Evolutionary conservation across 306 rosid species (phyloP).

Genomic region (Cicer judaicum): DNA sequence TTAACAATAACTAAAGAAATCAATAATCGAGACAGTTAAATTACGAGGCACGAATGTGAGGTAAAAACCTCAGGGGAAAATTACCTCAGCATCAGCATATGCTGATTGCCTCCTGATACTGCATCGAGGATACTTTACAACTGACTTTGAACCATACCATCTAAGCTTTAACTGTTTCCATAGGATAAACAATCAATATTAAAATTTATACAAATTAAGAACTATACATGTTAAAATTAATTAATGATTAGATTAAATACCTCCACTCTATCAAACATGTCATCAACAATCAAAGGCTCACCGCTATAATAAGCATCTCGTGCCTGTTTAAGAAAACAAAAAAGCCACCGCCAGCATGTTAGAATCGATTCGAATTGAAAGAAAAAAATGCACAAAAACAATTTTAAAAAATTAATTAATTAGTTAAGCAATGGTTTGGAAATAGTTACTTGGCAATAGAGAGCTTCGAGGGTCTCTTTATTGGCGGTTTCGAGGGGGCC

Average conservation of each 20-base stretch:
- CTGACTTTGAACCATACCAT: slow-evolving; percentile 87
- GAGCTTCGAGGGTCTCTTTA: slow-evolving; percentile 88
- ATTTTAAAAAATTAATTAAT: too few relatives aligned
- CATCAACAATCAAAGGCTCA: slow-evolving; percentile 86
- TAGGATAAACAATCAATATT: not conserved
- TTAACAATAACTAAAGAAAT: too few relatives aligned
- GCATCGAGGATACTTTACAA: slow-evolving; percentile 84
- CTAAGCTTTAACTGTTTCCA: slow-evolving; percentile 71
- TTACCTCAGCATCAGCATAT: slow-evolving; percentile 89
- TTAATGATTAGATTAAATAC: slow-evolving; percentile 40
- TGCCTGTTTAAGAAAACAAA: slow-evolving; percentile 52
- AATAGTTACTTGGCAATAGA: slow-evolving; percentile 62
- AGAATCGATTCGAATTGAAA: too few relatives aligned
- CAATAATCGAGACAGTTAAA: too few relatives aligned
- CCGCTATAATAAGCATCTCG: slow-evolving; percentile 92
- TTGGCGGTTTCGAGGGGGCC: slow-evolving; percentile 81
- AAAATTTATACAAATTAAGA: too few relatives aligned
- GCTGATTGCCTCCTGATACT: slow-evolving; percentile 86
- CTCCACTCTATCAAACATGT: slow-evolving; percentile 95
- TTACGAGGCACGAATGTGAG: not conserved
- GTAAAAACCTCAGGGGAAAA: slow-evolving; percentile 22
- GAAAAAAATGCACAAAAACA: too few relatives aligned
- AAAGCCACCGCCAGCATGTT: not conserved
- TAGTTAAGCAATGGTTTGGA: too few relatives aligned
- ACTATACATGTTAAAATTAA: too few relatives aligned